These are phyloP conservation scores for Aspergillus nidulans DNA, from an alignment of 495 filamentous ascomycete species.

Conservation along the genomic window DNA sequence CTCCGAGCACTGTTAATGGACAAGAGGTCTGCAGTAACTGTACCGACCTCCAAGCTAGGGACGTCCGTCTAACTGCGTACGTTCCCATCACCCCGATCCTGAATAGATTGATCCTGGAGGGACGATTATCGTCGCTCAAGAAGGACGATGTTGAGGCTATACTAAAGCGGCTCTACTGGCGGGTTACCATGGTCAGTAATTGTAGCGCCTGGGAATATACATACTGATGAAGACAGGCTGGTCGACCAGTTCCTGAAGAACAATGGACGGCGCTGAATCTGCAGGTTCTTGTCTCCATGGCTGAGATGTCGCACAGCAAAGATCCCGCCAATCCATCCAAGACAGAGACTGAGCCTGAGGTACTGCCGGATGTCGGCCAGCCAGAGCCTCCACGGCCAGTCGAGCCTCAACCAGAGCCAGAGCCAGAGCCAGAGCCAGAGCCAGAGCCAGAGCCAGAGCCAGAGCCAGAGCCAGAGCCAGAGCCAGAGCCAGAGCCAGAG, in stretches of 20 bases:
- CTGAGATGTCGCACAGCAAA: not conserved
- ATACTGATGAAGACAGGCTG: not conserved
- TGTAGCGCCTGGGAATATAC: too few species aligned
- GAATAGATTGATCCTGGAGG: not conserved
- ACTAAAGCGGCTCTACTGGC: not conserved
- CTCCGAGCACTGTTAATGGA: not conserved
- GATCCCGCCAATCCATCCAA: not conserved
- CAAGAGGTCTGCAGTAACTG: conserved; percentile 1
- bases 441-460: too few species aligned
- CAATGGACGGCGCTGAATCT: not conserved
- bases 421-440: too few species aligned
- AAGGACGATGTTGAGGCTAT: not conserved
- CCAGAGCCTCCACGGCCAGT: not conserved
- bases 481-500: too few species aligned
- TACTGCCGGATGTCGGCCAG: not conserved
- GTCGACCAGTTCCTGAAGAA: not conserved
- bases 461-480: too few species aligned
- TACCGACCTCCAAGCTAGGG: not conserved
- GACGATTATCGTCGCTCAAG: not conserved
- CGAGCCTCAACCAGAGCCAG: conserved; percentile 1
- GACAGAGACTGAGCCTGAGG: not conserved
- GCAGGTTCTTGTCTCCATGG: not conserved
- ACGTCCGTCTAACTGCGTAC: not conserved
- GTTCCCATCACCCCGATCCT: not conserved
- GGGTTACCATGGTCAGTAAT: not conserved